A percentile compares a stretch with the other conserved stretches of the same genome.
These are phyloP conservation scores for Aspergillus felis DNA, from an alignment of 2,329 filamentous ascomycete genomes.

Conservation along the genomic window DNA sequence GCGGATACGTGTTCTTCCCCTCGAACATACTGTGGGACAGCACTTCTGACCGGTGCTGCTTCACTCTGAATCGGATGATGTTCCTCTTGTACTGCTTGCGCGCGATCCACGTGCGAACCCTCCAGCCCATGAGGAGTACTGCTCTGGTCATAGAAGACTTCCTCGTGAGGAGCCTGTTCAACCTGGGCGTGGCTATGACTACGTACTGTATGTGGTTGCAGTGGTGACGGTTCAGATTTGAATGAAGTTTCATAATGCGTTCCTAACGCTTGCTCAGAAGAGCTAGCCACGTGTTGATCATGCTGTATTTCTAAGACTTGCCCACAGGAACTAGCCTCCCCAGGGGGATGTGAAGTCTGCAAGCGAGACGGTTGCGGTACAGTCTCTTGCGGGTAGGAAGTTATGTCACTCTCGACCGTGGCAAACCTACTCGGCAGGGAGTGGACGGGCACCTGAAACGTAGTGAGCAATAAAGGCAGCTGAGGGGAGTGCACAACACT, in stretches of 20 bases:
- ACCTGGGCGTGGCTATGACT: neutral
- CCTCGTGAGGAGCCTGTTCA: neutral
- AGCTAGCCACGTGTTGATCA: neutral
- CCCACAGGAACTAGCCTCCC: neutral
- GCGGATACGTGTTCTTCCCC: slow-evolving; percentile 42
- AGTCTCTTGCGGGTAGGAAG: neutral
- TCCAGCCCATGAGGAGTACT: neutral
- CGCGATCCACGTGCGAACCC: neutral
- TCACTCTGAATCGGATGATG: neutral
- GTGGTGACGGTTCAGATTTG: neutral
- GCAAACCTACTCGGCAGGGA: neutral
- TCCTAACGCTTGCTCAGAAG: neutral
- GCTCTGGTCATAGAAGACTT: neutral
- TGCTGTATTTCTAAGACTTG: neutral
- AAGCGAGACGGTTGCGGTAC: neutral
- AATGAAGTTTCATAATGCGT: neutral
- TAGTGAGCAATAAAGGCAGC: neutral
- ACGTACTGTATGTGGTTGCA: neutral
- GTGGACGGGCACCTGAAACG: neutral
- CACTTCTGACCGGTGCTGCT: slow-evolving; percentile 26
- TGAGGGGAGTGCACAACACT: neutral
- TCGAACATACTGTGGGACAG: slow-evolving; percentile 43
- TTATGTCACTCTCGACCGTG: neutral
- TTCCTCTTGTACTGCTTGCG: neutral
- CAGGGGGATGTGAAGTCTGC: neutral